Conservation (phyloP, 306 rosid genomes). For the Lathyrus oleraceus region DNA sequence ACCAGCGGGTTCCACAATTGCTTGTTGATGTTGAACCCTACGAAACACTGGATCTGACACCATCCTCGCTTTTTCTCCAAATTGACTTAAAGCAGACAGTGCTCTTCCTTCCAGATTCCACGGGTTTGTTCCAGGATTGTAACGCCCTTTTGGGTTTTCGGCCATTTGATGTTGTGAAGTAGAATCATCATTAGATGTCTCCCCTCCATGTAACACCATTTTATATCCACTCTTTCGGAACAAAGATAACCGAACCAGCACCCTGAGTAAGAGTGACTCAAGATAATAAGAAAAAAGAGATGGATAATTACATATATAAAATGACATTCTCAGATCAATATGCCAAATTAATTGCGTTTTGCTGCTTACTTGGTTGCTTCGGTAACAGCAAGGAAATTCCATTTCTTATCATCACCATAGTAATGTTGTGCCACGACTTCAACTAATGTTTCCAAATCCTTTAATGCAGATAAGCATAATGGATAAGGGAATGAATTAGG, state of each 20-base stretch:
- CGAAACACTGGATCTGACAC: slow-evolving; percentile 53
- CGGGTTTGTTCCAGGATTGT: slow-evolving; percentile 45
- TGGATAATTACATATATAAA: not conserved
- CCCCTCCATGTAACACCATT: slow-evolving; percentile 85
- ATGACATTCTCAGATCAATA: not conserved
- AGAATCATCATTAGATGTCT: slow-evolving; percentile 58
- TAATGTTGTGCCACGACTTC: slow-evolving; percentile 91
- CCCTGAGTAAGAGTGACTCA: slow-evolving; percentile 58
- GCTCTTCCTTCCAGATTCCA: slow-evolving; percentile 89
- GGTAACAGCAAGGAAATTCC: slow-evolving; percentile 89
- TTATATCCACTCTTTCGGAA: slow-evolving; percentile 83
- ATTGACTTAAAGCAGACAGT: slow-evolving; percentile 71
- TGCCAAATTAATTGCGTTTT: slow-evolving; percentile 20
- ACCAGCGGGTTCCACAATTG: slow-evolving; percentile 61
- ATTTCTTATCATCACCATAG: slow-evolving; percentile 83
- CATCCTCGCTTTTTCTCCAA: slow-evolving; percentile 77
- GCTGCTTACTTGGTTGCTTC: slow-evolving; percentile 83
- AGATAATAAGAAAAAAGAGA: slow-evolving; percentile 36
- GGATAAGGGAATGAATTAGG: slow-evolving; percentile 69
- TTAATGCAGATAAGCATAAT: slow-evolving; percentile 82
- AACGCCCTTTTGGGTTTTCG: slow-evolving; percentile 41
- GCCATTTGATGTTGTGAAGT: slow-evolving; percentile 43
- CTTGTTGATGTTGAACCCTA: slow-evolving; percentile 65
- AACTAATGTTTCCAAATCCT: slow-evolving; percentile 86
- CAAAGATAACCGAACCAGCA: slow-evolving; percentile 75